Percentiles rank a stretch among this genome's conserved stretches.
Conservation (phyloP, 306 rosid genomes). For the Castanea sativa region DNA sequence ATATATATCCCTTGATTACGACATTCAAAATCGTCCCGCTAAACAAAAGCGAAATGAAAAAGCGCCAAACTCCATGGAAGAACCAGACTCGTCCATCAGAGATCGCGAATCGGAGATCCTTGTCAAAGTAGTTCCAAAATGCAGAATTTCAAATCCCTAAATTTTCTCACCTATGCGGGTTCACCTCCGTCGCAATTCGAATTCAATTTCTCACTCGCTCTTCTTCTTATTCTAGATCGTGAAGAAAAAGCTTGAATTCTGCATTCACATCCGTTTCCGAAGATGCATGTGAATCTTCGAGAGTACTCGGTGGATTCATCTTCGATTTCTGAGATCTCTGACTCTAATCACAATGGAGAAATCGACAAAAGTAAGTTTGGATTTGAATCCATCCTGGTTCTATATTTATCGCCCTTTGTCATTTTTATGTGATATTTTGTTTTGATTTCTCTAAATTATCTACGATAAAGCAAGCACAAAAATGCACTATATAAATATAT, state of each 20-base stretch:
- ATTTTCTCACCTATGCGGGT: background rate
- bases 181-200: background rate
- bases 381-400: background rate
- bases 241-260: slow-evolving; percentile 22
- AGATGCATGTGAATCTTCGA: background rate
- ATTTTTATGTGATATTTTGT: background rate
- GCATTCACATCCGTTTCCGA: slow-evolving; percentile 12
- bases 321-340: slow-evolving; percentile 10
- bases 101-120: slow-evolving; percentile 21
- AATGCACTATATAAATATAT: background rate
- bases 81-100: slow-evolving; percentile 18
- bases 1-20: too few species aligned
- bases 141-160: slow-evolving; percentile 5
- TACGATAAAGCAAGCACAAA: background rate
- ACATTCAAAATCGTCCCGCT: background rate
- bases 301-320: slow-evolving; percentile 14
- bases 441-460: background rate
- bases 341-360: slow-evolving; percentile 14
- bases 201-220: background rate
- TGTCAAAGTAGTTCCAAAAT: background rate
- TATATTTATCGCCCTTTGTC: background rate
- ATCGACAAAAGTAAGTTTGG: background rate
- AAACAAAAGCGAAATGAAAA: slow-evolving; percentile 16
- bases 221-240: slow-evolving; percentile 7
- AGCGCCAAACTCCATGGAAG: slow-evolving; percentile 13